Evolutionary conservation across 164 flowering plant species (phyloP).

Genomic region (Litsea cubeba): DNA sequence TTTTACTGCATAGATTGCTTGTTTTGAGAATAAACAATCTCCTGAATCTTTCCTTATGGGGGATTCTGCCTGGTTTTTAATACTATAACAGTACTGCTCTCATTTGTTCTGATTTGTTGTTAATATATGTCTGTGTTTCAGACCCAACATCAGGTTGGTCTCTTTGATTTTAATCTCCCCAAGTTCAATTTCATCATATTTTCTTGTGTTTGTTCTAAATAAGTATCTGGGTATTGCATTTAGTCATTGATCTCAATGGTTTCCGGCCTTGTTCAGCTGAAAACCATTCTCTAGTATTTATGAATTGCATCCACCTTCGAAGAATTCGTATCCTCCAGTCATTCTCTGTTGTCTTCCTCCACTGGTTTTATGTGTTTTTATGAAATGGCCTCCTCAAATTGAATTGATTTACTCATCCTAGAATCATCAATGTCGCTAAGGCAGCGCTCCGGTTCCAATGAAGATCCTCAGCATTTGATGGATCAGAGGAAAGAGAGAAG

Average conservation of each 20-base stretch:
- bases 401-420: background rate
- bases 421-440: background rate
- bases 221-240: background rate
- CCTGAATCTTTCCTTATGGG: background rate
- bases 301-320: conserved; percentile 31
- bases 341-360: conserved; percentile 66
- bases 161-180: background rate
- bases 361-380: conserved; percentile 70
- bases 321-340: conserved; percentile 56
- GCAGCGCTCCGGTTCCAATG: conserved; percentile 20
- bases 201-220: background rate
- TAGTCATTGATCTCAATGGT: conserved; percentile 5
- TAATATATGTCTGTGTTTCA: background rate
- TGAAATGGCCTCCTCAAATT: conserved; percentile 17
- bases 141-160: background rate
- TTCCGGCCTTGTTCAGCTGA: background rate
- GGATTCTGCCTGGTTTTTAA: background rate
- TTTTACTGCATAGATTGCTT: background rate
- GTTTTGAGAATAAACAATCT: background rate
- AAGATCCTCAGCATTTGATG: conserved; percentile 11
- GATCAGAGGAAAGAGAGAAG: conserved; percentile 57
- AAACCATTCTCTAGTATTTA: conserved; percentile 16
- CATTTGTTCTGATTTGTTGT: background rate
- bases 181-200: background rate
- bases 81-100: background rate